Conservation (phyloP, 2,329 filamentous ascomycete genomes). For the Juglanconis sp. region DNA sequence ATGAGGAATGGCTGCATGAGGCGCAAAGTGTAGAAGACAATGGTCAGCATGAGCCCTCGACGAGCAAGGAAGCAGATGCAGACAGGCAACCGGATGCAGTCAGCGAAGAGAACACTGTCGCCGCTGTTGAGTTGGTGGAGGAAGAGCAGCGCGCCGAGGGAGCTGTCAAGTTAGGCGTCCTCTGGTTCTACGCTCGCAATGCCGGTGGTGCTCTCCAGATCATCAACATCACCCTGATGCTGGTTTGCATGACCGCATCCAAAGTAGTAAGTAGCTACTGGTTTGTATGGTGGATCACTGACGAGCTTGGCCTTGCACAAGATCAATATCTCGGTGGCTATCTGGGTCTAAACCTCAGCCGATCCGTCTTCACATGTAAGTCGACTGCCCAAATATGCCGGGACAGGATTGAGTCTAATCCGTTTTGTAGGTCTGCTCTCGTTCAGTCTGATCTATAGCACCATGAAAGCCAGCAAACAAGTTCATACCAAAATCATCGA, state of each 20-base stretch:
- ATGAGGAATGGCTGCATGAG: slow-evolving; percentile 3
- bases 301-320: not conserved
- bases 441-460: not conserved
- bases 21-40: not conserved
- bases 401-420: not conserved
- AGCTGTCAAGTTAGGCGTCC: not conserved
- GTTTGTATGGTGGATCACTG: slow-evolving; percentile 6
- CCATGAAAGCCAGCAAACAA: not conserved
- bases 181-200: not conserved
- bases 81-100: not conserved
- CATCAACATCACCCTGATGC: not conserved
- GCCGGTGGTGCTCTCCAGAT: not conserved
- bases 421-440: not conserved
- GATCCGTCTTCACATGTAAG: not conserved
- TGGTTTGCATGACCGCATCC: not conserved
- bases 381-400: not conserved
- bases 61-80: not conserved
- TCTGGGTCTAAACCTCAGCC: not conserved
- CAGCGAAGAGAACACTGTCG: not conserved
- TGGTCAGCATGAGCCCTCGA: not conserved
- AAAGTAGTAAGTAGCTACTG: not conserved
- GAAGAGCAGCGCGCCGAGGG: not conserved
- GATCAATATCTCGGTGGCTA: slow-evolving; percentile 3
- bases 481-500: not conserved
- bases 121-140: not conserved